Base-by-base conservation (phyloP, 306 rosid species). In the Malus sieversii region DNA sequence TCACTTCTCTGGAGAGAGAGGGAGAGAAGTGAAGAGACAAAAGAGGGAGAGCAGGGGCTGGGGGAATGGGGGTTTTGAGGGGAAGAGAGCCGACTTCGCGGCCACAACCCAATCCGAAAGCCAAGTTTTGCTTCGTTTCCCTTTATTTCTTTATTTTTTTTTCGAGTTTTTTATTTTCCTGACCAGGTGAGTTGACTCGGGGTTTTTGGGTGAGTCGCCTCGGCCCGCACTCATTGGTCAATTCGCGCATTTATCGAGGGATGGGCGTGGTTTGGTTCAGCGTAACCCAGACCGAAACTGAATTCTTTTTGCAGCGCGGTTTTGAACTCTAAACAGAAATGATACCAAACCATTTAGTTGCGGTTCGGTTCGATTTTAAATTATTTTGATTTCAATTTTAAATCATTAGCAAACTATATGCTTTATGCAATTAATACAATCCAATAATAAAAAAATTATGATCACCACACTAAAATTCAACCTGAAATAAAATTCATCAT, bases 91-190 rank as follows among this genome's bases (percentile, higher is more conserved):
- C 84, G 78, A 70, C 73, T 42, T 44, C 46, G 35, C 78, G 72
- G 69, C 82, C 66, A 52, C 53, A n/a, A 87, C 94, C 85, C 91
- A 84, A 81, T 89, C 95, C 84, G 80, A 74, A 80, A 66, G 14
- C 66, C 20, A 15, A 15, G 66, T 32, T 40, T 14, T 14, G 51
- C 4, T 40, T 32, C 52, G 2, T n/a, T 20, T 14, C 52, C n/a
- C 23, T 23, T 10, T 66, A 10, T 5, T 15, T 53, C 16, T 23
- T 4, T 13, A 1, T 2, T 7, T 2, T 22, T 22, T 75, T 23
- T 1, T 16, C 7, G 2, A 12, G 16, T 46, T 25, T 51, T 23
- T 23, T 27, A 4, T 0, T 29, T 35, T 60, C 25, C 18, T 1
- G 52, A 79, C 82, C 66, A 64, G 76, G 80, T 76, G 85, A 82